Conservation (phyloP, 140 eudicot species). For the Ambrosia hybrid region DNA sequence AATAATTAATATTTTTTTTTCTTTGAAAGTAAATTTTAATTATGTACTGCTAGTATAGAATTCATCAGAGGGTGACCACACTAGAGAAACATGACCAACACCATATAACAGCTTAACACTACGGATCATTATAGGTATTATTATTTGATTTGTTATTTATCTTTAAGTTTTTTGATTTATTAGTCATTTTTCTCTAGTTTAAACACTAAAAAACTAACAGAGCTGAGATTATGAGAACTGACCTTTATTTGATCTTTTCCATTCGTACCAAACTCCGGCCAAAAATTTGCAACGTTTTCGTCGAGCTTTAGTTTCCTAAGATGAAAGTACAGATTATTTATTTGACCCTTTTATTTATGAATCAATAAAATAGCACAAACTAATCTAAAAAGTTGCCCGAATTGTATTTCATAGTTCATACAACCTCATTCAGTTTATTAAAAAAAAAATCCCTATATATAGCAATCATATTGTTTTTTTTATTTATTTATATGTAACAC, state of each 20-base stretch:
- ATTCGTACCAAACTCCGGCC: slow-evolving; percentile 73
- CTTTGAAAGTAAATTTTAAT: neutral
- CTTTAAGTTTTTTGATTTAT: too few relatives aligned
- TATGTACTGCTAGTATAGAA: neutral
- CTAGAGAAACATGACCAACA: too few relatives aligned
- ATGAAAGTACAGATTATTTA: neutral
- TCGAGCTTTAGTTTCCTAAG: slow-evolving; percentile 70
- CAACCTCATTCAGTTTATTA: neutral
- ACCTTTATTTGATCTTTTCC: slow-evolving; percentile 68
- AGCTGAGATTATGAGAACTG: slow-evolving; percentile 25
- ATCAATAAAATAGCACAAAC: neutral
- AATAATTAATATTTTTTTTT: neutral
- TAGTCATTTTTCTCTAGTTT: too few relatives aligned
- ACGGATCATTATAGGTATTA: too few relatives aligned
- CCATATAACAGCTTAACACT: too few relatives aligned
- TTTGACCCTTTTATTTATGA: neutral
- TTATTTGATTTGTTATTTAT: too few relatives aligned
- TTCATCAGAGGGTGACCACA: too few relatives aligned
- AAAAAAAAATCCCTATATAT: too few relatives aligned
- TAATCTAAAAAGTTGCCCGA: neutral
- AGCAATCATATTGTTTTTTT: too few relatives aligned
- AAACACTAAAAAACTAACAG: neutral
- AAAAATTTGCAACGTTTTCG: slow-evolving; percentile 58
- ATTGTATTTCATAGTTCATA: too few relatives aligned
- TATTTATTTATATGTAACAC: neutral